These are phyloP conservation scores for Solanum sparsipilum DNA, from an alignment of 257 asterid species.

Conservation along the genomic window DNA sequence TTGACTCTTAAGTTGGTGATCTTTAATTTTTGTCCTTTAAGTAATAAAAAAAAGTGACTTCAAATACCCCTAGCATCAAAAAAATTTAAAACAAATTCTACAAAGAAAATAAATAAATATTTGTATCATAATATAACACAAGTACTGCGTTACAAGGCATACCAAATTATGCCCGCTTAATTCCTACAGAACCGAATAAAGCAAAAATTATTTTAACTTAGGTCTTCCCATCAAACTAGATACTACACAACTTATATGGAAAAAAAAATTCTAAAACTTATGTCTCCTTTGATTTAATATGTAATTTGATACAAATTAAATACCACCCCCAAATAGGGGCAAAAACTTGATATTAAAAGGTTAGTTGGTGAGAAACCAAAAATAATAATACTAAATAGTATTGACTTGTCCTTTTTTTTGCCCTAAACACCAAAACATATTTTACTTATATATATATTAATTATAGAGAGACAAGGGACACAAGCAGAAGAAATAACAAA, in stretches of 20 bases:
- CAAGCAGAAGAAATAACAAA: not conserved
- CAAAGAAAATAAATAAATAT: not conserved
- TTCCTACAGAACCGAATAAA: not conserved
- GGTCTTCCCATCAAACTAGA: not conserved
- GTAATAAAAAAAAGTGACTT: not conserved
- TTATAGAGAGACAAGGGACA: not conserved
- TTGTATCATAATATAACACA: not conserved
- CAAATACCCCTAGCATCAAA: not conserved
- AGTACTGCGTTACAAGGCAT: not conserved
- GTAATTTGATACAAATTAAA: not conserved
- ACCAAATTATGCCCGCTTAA: not conserved
- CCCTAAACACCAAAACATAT: not conserved
- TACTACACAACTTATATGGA: not conserved
- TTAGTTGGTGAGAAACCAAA: not conserved
- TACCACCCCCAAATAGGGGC: not conserved
- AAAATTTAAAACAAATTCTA: not conserved
- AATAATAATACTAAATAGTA: not conserved
- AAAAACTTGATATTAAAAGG: not conserved
- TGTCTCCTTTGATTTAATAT: not conserved
- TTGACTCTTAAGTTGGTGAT: not conserved
- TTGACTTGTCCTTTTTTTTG: not conserved
- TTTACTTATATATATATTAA: not conserved
- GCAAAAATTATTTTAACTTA: not conserved
- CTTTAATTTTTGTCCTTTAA: not conserved
- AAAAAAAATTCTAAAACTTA: not conserved